Evolutionary conservation across 2,329 filamentous ascomycete species (phyloP), one percentile per base, ranked within the genome.

Genomic region (Cercospora sp.): DNA sequence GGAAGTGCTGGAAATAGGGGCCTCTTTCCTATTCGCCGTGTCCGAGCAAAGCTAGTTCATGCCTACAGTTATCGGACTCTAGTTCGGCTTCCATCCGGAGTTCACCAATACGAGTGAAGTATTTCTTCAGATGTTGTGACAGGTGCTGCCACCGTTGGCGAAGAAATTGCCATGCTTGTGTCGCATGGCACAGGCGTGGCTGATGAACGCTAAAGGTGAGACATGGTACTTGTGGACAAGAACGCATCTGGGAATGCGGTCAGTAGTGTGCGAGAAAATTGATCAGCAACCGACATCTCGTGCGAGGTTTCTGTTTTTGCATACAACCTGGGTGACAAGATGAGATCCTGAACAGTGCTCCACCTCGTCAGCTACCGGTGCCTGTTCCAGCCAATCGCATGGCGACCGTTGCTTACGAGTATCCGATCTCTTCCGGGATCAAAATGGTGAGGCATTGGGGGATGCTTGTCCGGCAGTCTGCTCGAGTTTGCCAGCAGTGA

Each of bases 1-100:
- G 55, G 55, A 59, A 34, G 26, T 32, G 28, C 16, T 59, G 30
- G 55, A 34, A 59, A 59, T 59, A 59, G 55, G 55, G 55, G 55
- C 28, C 55, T 16, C 55, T 37, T 59, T 37, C 28, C 55, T 13
- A 59, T 37, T 24, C 55, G 32, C 13, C 55, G 28, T 37, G n/a
- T 37, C 24, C 24, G 55, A 37, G 32, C 55, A 34, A 30, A 37
- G 28, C 13, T 59, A 37, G 55, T 24, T 24, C 16, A 59, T 34
- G 55, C 16, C 55, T n/a, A 21, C 28, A 37, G 7, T 37, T 32
- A 18, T 37, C 32, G 55, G 55, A 37, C 18, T 21, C n/a, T 26
- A 32, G 6, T 59, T 37, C 32, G 55, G 18, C 16, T 10, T 37
- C 18, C 55, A 59, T 21, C 55, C 28, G 55, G 55, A 59, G 55